Evolutionary conservation across 305 asterid genomes (phyloP).

Genomic region (Fraxinus angustifolia): DNA sequence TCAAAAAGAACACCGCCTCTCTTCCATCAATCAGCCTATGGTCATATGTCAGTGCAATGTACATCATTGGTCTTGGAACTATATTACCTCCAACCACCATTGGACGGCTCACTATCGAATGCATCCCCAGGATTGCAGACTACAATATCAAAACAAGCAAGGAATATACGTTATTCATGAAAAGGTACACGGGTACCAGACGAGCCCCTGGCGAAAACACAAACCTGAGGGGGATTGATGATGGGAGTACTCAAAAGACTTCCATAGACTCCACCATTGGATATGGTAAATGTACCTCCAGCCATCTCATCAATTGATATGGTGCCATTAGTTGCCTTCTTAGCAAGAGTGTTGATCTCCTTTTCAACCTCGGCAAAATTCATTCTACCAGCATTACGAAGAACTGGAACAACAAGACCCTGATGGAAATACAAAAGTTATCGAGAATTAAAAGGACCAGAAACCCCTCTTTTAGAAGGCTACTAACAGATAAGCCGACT

Average conservation of each 20-base stretch:
- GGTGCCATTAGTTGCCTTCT: slow-evolving; percentile 82
- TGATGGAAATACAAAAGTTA: slow-evolving; percentile 27
- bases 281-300: slow-evolving; percentile 92
- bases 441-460: slow-evolving; percentile 4
- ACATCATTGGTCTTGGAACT: slow-evolving; percentile 92
- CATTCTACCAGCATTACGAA: slow-evolving; percentile 81
- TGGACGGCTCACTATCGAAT: slow-evolving; percentile 86
- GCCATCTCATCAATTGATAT: slow-evolving; percentile 99
- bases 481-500: slow-evolving; percentile 1
- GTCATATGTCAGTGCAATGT: slow-evolving; percentile 92
- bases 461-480: background rate
- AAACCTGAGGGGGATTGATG: slow-evolving; percentile 98
- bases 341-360: slow-evolving; percentile 77
- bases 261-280: slow-evolving; percentile 98
- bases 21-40: slow-evolving; percentile 97
- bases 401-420: slow-evolving; percentile 99
- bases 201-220: background rate
- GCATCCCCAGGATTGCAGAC: slow-evolving; percentile 99
- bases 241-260: slow-evolving; percentile 97
- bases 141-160: slow-evolving; percentile 17
- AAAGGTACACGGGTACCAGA: background rate
- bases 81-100: slow-evolving; percentile 92
- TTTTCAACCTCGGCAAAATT: slow-evolving; percentile 96
- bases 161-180: background rate
- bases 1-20: slow-evolving; percentile 90